Evolutionary conservation across 768 basidiomycete genomes (phyloP), one percentile per base, ranked within the genome.

Genomic region (Rickenella mellea): DNA sequence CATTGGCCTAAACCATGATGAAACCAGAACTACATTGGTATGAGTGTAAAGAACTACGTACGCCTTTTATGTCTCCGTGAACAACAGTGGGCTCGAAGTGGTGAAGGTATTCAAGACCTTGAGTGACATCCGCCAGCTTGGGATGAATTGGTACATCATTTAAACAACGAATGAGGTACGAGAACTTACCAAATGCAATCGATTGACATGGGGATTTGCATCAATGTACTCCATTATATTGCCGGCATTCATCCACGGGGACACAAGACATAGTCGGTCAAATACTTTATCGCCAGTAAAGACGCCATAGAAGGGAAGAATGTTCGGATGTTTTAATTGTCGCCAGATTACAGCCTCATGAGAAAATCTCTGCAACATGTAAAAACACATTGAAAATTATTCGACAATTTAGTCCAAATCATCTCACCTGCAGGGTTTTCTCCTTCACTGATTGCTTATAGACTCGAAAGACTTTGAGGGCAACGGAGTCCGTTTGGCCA

Each of bases 331-430:
- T 7, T 43, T 48, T 15, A 53, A 42, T 24, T 51, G 49, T 6
- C 50, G 39, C 52, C 52, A 52, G n/a, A 52, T 44, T 29, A 48
- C 25, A n/a, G 44, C 49, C 39, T 52, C 51, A 7, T 40, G 40
- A 25, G 44, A 49, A 21, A 48, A 52, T 22, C 39, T 39, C 51
- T 52, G n/a, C n/a, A n/a, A n/a, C n/a, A n/a, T n/a, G n/a, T n/a
- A n/a, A n/a, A n/a, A n/a, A n/a, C n/a, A n/a, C n/a, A n/a, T n/a
- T n/a, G n/a, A n/a, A n/a, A n/a, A n/a, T n/a, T n/a, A n/a, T n/a
- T n/a, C n/a, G n/a, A n/a, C n/a, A n/a, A n/a, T n/a, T n/a, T n/a
- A n/a, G n/a, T n/a, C n/a, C n/a, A n/a, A n/a, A n/a, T n/a, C n/a
- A n/a, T n/a, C n/a, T n/a, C n/a, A n/a, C n/a, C n/a, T n/a, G n/a